Conservation (phyloP, 2,329 filamentous ascomycete species). For the Ophiocordyceps camponoti-floridani region DNA sequence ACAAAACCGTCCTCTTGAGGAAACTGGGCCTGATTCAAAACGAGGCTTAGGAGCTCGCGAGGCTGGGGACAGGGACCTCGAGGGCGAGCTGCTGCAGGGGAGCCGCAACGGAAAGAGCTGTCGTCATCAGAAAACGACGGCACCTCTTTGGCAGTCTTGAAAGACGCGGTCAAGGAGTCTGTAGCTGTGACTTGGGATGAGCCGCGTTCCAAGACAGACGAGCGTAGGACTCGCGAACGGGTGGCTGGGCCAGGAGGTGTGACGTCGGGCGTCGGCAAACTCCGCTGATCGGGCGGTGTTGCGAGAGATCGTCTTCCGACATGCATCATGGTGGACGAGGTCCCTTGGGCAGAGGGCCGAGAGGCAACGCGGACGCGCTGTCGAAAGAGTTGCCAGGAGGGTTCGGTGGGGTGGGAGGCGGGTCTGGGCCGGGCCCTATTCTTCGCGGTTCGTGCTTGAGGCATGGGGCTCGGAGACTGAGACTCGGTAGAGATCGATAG, state of each 20-base stretch:
- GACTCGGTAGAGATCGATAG: conserved; percentile 9
- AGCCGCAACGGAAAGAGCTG: conserved; percentile 18
- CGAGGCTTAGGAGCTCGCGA: conserved; percentile 6
- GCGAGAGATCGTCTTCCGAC: conserved; percentile 23
- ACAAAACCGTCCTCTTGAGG: background rate
- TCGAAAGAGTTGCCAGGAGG: conserved; percentile 40
- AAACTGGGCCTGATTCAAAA: background rate
- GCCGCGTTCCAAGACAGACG: conserved; percentile 27
- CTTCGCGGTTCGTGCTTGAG: conserved; percentile 23
- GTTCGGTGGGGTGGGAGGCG: conserved; percentile 45
- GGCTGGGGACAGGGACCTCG: conserved; percentile 6
- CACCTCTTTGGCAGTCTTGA: conserved; percentile 52
- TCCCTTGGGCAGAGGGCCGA: conserved; percentile 19
- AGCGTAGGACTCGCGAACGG: conserved; percentile 26
- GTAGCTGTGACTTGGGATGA: conserved; percentile 34
- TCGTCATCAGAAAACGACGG: conserved; percentile 45
- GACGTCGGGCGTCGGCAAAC: conserved; percentile 57
- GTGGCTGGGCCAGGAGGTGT: conserved; percentile 43
- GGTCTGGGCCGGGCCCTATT: conserved; percentile 26
- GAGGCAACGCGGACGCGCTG: conserved; percentile 23
- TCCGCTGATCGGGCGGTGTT: conserved; percentile 47
- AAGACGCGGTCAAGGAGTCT: conserved; percentile 50
- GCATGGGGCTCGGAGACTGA: conserved; percentile 18
- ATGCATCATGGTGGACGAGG: conserved; percentile 17
- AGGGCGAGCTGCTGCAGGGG: background rate